Evolutionary conservation across 2,329 filamentous ascomycete genomes (phyloP), one percentile per base, ranked within the genome.

Genomic region (Cryphonectria naterciae): DNA sequence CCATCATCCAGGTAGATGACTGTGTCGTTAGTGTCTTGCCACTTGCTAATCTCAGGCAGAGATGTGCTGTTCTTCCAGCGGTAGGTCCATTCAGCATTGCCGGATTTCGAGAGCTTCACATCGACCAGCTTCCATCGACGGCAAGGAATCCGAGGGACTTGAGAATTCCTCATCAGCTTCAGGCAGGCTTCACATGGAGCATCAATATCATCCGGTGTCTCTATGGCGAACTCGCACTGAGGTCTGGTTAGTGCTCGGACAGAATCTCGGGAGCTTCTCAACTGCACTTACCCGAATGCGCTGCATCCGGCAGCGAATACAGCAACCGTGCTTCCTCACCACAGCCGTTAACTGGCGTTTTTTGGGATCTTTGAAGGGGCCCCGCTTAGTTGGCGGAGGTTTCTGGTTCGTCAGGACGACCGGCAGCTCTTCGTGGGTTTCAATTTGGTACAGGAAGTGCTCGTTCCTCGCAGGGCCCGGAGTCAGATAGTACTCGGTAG

Each of bases 41-140:
- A 90, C 67, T 82, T 83, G 43, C 84, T 83, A 68, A 90, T 88
- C 39, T 88, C 84, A 64, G 88, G 85, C 15, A 76, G 43, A 63
- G 85, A 81, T 58, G 85, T 84, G 72, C 84, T 86, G 73, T 87
- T 85, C 65, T 82, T 83, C 88, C 88, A 90, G 56, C 88, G 83
- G 32, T 81, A 82, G 2, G 87, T 89, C 88, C 88, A 90, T 74
- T 89, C 84, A 35, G 89, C 87, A 73, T 87, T 86, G 8, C 86
- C 86, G 0, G 86, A 85, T 75, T 89, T 89, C 77, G 86, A 89
- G 11, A 90, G 81, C 65, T 82, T 83, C 65, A 89, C 82, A 68
- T 89, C 87, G 13, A 85, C 86, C 72, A 90, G 86, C 76, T 89
- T 90, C 77, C 87, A 87, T n/a, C 88, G 84, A 67, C 89, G 80